Evolutionary conservation across 805 yeast species (phyloP).

Genomic region (Jamesozyma spencerorum): DNA sequence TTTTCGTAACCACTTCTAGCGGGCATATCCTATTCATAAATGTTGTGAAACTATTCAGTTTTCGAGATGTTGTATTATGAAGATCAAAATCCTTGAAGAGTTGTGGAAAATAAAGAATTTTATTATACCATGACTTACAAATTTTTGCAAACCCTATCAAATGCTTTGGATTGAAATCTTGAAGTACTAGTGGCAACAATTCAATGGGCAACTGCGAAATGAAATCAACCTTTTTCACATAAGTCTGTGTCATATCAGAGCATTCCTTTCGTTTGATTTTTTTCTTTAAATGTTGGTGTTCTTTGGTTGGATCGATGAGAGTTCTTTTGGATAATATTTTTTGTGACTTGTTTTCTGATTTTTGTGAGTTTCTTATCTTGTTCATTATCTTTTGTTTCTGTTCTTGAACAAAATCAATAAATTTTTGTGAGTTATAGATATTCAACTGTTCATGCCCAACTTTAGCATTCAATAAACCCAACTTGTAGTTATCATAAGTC

Average conservation of each 20-base stretch:
- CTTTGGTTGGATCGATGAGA: slow-evolving; percentile 19
- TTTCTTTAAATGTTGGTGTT: slow-evolving; percentile 5
- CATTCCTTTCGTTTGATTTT: not conserved
- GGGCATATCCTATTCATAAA: slow-evolving; percentile 10
- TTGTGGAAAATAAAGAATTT: slow-evolving; percentile 12
- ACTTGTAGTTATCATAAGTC: slow-evolving; percentile 17
- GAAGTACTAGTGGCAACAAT: slow-evolving; percentile 16
- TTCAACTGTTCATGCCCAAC: slow-evolving; percentile 9
- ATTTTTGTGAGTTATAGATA: slow-evolving; percentile 10
- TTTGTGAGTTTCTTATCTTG: slow-evolving; percentile 3
- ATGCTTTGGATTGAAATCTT: slow-evolving; percentile 14
- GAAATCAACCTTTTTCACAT: slow-evolving; percentile 9
- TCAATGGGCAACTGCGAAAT: slow-evolving; percentile 19
- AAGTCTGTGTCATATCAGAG: not conserved
- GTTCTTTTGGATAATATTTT: not conserved
- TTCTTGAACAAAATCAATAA: slow-evolving; percentile 8
- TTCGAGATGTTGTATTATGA: slow-evolving; percentile 10
- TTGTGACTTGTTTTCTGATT: not conserved
- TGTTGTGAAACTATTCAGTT: slow-evolving; percentile 10
- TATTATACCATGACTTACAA: slow-evolving; percentile 17
- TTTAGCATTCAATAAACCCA: slow-evolving; percentile 12
- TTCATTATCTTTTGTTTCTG: slow-evolving; percentile 12
- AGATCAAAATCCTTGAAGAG: slow-evolving; percentile 16
- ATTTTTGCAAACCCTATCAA: slow-evolving; percentile 13
- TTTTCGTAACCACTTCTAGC: not conserved